Base-by-base conservation (phyloP, 1,284 basidiomycete species). In the Ustilago hordei region DNA sequence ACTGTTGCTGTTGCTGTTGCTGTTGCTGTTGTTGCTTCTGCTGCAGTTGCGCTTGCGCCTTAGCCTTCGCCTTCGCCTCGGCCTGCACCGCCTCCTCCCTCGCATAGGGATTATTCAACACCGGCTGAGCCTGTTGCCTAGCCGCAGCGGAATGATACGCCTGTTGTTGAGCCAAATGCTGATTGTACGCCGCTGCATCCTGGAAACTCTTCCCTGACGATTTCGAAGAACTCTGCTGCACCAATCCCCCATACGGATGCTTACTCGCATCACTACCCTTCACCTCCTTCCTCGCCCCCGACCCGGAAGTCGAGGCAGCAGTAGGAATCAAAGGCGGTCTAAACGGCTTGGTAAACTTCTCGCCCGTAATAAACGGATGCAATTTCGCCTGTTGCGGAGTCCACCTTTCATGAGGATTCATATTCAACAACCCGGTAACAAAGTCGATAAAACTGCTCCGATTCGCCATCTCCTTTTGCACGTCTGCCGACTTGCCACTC, bases 341-440 rank as follows among this genome's bases (percentile, higher is more conserved):
- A 79, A 85, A 87, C 0, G 86, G 85, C 56, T 84, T 79, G 45
- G 75, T 79, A 48, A 92, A 97, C 86, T 95, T 95, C 87, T 98
- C 96, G 64, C 96, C 95, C 11, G 95, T 97, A 82, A 99, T 98
- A 87, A 99, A 99, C 4, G 96, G 96, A 87, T 99, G 97, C 85
- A 93, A 89, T 67, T 93, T 90, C 43, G 96, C 96, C 87, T 99
- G 95, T 85, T 98, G 95, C 34, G 97, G 96, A 9, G 95, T 93
- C 97, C 96, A 99, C 69, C 96, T 90, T 81, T 94, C 92, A 68
- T 95, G 91, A 17, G 97, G 96, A 84, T 99, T 95, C 88, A 98
- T 89, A 86, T 97, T 93, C 67, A 99, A 89, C 45, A 99, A 88
- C 19, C 96, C 96, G 84, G 94, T 91, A 71, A 96, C 96, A 88